Evolutionary conservation across 306 rosid genomes (phyloP), one percentile per base, ranked within the genome.

Genomic region (Neltuma alba): DNA sequence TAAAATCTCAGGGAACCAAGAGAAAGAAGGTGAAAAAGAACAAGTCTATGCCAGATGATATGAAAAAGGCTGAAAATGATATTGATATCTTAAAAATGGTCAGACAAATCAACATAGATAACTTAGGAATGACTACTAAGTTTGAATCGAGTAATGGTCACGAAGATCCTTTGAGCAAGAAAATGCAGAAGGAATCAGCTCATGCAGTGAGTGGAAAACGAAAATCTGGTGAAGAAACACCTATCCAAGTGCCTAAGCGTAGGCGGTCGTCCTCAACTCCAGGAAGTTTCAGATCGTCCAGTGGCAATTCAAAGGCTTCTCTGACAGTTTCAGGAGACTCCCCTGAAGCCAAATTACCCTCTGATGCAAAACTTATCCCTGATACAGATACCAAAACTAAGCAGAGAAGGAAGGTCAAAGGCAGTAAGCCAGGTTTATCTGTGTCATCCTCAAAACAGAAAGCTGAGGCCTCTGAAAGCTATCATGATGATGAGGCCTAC

Each of bases 141-240:
- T 86, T 88, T 86, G 94, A 89, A 83, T 58, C 90, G 71, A 91
- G 89, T 79, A 96, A 96, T 79, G 99, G 98, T 40, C 94, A 90
- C 80, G 92, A 82, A 68, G 75, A 80, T 77, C 85, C 75, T 61
- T 81, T 86, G 25, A 83, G 83, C 40, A 88, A 83, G 88, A 85
- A 80, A 74, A 78, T 71, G 61, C 62, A 58, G 42, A 74, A 67
- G 79, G 89, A 85, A 83, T 50, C 69, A 65, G 86, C 80, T 77
- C 38, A 70, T 79, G 73, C 72, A 71, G 72, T 74, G 41, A 84
- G 70, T 72, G 84, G 76, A 78, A 93, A 89, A 82, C 87, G 98
- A 81, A 93, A 90, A 80, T 79, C 83, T 45, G 74, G 81, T 52
- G 92, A 83, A 79, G 83, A 77, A 77, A 57, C 88, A 36, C 78